Base-by-base conservation (phyloP, 306 rosid species). In the Trichosanthes cucumerina region DNA sequence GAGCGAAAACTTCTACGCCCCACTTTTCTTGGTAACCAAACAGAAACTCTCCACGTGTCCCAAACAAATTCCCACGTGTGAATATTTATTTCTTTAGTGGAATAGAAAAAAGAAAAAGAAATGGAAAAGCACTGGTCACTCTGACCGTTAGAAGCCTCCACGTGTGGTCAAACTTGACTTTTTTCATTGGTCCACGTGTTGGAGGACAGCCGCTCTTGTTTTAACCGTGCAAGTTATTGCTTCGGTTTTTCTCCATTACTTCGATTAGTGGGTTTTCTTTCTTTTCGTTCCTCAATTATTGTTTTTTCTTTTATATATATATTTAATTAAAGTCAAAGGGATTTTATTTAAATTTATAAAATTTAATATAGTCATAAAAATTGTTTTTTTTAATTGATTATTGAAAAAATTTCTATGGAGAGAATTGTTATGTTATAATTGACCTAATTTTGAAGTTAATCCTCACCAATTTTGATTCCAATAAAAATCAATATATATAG, bases 121-220 rank as follows among this genome's bases (percentile, higher is more conserved):
- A 16, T 16, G 33, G 14, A 16, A 64, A 16, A 63, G 13, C 44
- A 63, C 2, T 0, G 5, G 23, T 33, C 71, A 18, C 9, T 4
- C 44, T 6, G 24, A 64, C 23, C 70, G 8, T 63, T 28, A 26
- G 12, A 59, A 1, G 38, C 71, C 23, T 66, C 75, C 54, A 69
- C 75, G 36, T 69, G 75, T 69, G 36, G 75, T 69, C 75, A 41
- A 66, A 34, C 75, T 23, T 43, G 75, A 69, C 75, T 68, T 41
- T 39, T 66, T 4, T 66, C 31, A 64, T 66, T 66, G 7, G 74
- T 5, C 74, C 74, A 66, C 49, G 49, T 69, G 12, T n/a, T 41
- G 7, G n/a, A 4, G 18, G 28, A n/a, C 3, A 34, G 9, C 74
- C 74, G 16, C 50, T 65, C 74, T 28, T 68, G 74, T 69, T 69